Conservation (phyloP, 2,329 filamentous ascomycete genomes). For the Seiridium cupressi region DNA sequence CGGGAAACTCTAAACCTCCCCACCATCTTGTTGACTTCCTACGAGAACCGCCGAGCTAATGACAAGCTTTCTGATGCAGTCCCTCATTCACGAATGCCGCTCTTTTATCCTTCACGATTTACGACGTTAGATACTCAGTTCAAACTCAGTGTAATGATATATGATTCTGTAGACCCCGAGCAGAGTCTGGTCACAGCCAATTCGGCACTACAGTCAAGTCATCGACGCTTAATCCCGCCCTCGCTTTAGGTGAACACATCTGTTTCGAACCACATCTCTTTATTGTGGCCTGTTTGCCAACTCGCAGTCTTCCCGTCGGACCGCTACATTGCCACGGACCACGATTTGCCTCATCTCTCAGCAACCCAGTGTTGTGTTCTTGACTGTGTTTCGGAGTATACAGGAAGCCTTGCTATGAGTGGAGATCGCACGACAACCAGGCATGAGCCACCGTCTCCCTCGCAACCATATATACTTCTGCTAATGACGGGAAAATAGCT, state of each 20-base stretch:
- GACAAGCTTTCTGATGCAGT: not conserved
- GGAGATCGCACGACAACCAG: constrained; percentile 56
- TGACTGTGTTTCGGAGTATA: not conserved
- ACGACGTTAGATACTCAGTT: not conserved
- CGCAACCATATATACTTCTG: not conserved
- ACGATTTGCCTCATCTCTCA: constrained; percentile 2
- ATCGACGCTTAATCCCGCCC: not conserved
- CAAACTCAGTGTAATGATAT: constrained; percentile 18
- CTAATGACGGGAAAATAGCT: constrained; percentile 37
- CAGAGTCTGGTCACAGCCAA: not conserved
- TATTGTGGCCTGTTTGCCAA: constrained; percentile 4
- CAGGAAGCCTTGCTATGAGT: constrained; percentile 56
- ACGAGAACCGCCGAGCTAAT: not conserved
- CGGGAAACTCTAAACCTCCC: not conserved
- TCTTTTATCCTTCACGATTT: constrained; percentile 2
- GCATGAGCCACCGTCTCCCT: constrained; percentile 31
- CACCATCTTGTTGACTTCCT: not conserved
- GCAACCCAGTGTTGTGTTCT: constrained; percentile 9
- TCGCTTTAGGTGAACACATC: not conserved
- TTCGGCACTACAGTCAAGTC: not conserved
- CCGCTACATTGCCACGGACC: constrained; percentile 6
- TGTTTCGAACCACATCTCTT: not conserved
- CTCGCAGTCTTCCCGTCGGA: not conserved
- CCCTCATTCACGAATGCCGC: not conserved
- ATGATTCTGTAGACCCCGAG: constrained; percentile 11